Base-by-base conservation (phyloP, 768 basidiomycete genomes). In the Russula earlei region DNA sequence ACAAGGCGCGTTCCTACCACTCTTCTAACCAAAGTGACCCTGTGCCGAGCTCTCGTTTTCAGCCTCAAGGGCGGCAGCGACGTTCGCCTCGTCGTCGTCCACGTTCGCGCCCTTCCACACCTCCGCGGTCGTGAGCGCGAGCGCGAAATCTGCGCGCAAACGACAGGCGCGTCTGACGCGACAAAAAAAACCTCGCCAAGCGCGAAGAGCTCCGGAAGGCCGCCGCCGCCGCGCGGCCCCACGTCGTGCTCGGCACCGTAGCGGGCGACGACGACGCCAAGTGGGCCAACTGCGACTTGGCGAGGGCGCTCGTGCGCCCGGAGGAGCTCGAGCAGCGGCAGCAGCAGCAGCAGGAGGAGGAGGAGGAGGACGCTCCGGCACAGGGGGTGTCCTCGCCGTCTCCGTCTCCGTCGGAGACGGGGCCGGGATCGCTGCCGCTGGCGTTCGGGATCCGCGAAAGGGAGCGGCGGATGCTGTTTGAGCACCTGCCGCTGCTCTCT, bases 191-290 rank as follows among this genome's bases (percentile, higher is more conserved):
- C 69, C 66, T 73, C 46, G 72, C 69, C 57, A 73, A 76, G 59
- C 75, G 76, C 57, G 74, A 72, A 33, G 74, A 75, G 62, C 73
- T 71, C 52, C 64, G 58, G 59, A 67, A 68, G 54, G 65, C 64
- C 47, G 74, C 69, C 20, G 70, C 68, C 40, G 73, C 64, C 29
- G 75, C 67, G 52, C 73, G 70, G 44, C 77, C 85, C 15, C 83
- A 87, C 62, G 81, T 87, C 55, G 77, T 94, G 15, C 79, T 92
- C 6, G 93, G 93, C 12, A 81, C 81, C 15, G 75, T 81, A 40
- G 73, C 79, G 6, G 77, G 78, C 58, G 78, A 87, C 52, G 81
- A 84, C 49, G 82, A 84, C 52, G 65, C 72, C 53, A 82, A 81
- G 65, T 94, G 91, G 89, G 63, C 67, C 38, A 71, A 74, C 24